Conservation (phyloP, 2,329 filamentous ascomycete genomes). For the Purpureocillium takamizusanense region DNA sequence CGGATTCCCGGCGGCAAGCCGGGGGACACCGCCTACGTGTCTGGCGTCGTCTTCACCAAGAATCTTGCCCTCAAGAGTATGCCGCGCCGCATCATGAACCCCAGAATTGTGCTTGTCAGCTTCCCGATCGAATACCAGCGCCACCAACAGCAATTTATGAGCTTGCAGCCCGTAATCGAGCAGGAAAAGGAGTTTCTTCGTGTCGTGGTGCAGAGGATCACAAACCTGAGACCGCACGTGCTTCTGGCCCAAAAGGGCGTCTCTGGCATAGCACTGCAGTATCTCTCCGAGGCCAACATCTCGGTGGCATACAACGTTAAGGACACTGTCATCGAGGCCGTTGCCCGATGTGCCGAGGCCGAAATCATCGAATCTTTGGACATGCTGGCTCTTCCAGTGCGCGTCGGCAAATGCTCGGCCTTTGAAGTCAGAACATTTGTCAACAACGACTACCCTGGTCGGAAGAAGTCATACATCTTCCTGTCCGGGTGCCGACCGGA, state of each 20-base stretch:
- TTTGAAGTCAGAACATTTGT: slow-evolving; percentile 97
- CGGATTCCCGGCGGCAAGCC: slow-evolving; percentile 88
- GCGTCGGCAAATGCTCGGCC: slow-evolving; percentile 70
- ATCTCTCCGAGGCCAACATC: slow-evolving; percentile 80
- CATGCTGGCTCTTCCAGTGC: slow-evolving; percentile 66
- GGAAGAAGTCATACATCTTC: slow-evolving; percentile 93
- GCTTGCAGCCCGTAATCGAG: slow-evolving; percentile 88
- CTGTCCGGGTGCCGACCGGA: slow-evolving; percentile 83
- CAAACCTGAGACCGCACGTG: slow-evolving; percentile 74
- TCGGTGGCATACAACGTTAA: slow-evolving; percentile 97
- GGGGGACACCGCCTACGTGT: slow-evolving; percentile 90
- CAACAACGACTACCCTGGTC: slow-evolving; percentile 60
- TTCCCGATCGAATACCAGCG: slow-evolving; percentile 95
- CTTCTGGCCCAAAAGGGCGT: slow-evolving; percentile 90
- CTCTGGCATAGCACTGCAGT: slow-evolving; percentile 80
- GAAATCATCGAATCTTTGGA: slow-evolving; percentile 92
- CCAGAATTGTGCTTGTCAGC: slow-evolving; percentile 83
- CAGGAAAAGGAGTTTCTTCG: slow-evolving; percentile 91
- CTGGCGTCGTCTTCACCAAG: slow-evolving; percentile 94
- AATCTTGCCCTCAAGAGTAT: slow-evolving; percentile 95
- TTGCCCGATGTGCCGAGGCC: slow-evolving; percentile 84
- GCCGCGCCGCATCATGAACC: slow-evolving; percentile 74
- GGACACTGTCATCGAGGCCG: slow-evolving; percentile 87
- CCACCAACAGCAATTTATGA: slow-evolving; percentile 88
- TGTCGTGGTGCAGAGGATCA: slow-evolving; percentile 86